Evolutionary conservation across 1,284 basidiomycete genomes (phyloP).

Genomic region (Caloboletus firmus): DNA sequence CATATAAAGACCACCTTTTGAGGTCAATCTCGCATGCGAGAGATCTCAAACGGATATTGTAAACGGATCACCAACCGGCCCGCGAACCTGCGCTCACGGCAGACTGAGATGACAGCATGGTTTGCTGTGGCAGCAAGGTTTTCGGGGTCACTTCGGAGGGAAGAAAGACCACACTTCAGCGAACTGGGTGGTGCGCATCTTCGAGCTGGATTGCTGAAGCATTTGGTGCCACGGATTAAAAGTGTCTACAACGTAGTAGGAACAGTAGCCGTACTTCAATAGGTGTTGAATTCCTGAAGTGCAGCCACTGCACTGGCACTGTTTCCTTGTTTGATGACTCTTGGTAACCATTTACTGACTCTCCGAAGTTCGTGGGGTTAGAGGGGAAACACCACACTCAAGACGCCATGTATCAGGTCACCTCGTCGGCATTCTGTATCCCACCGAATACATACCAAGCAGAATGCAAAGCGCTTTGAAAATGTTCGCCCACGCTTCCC

Average conservation of each 20-base stretch:
- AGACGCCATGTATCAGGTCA: background rate
- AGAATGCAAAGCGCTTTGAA: background rate
- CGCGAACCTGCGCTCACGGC: background rate
- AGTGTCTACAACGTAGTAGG: too few relatives aligned
- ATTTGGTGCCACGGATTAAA: background rate
- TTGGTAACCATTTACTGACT: background rate
- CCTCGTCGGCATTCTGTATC: background rate
- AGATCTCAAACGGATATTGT: conserved; percentile 1
- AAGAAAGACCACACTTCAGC: too few relatives aligned
- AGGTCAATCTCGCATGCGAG: background rate
- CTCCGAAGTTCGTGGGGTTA: conserved; percentile 8
- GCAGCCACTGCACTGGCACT: too few relatives aligned
- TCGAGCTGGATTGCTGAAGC: too few relatives aligned
- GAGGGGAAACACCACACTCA: conserved; percentile 8
- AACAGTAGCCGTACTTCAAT: too few relatives aligned
- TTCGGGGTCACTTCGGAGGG: background rate
- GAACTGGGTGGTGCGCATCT: too few relatives aligned
- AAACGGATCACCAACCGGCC: background rate
- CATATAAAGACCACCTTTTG: conserved; percentile 6
- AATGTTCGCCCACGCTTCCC: background rate
- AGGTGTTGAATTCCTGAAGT: too few relatives aligned
- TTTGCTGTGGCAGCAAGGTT: conserved; percentile 7
- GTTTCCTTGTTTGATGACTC: too few relatives aligned
- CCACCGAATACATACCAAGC: background rate
- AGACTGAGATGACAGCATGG: background rate